Evolutionary conservation across 768 basidiomycete species (phyloP).

Genomic region (Podaxis mareebaensis): DNA sequence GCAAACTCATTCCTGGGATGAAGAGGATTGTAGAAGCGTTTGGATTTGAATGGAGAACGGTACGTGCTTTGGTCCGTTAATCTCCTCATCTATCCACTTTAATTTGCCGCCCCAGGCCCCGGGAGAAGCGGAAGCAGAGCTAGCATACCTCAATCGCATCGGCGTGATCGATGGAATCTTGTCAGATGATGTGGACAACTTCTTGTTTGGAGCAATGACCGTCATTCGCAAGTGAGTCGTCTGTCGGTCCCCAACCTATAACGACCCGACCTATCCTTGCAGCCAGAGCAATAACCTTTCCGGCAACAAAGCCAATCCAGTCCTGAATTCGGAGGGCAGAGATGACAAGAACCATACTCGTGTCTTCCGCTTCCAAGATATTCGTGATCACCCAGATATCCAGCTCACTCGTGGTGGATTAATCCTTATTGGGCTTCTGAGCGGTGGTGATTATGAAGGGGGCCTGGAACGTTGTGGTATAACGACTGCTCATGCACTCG

Average conservation of each 20-base stretch:
- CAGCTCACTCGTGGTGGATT: constrained; percentile 68
- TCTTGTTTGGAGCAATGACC: constrained; percentile 82
- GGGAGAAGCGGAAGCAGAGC: constrained; percentile 93
- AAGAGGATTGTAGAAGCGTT: constrained; percentile 78
- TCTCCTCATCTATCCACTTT: constrained; percentile 18
- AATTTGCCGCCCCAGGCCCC: constrained; percentile 61
- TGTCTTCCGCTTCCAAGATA: constrained; percentile 42
- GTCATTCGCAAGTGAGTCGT: constrained; percentile 79
- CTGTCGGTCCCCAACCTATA: background rate
- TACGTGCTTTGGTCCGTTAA: constrained; percentile 26
- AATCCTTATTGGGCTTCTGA: constrained; percentile 80
- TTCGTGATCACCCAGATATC: constrained; percentile 41
- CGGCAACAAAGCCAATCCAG: constrained; percentile 66
- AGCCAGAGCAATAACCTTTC: constrained; percentile 74
- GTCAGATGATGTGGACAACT: constrained; percentile 92
- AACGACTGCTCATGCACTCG: constrained; percentile 74
- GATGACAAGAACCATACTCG: constrained; percentile 73
- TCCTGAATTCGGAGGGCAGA: constrained; percentile 64
- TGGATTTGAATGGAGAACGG: constrained; percentile 77
- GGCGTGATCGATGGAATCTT: constrained; percentile 87
- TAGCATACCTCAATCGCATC: constrained; percentile 81
- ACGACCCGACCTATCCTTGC: constrained; percentile 14
- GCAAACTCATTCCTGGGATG: constrained; percentile 75
- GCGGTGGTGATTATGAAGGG: constrained; percentile 88
- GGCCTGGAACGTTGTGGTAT: constrained; percentile 70